A percentile compares a stretch with the other conserved stretches of the same genome.
Conservation (phyloP, 352 stramenopile genomes). For the Plasmopara muralis region DNA sequence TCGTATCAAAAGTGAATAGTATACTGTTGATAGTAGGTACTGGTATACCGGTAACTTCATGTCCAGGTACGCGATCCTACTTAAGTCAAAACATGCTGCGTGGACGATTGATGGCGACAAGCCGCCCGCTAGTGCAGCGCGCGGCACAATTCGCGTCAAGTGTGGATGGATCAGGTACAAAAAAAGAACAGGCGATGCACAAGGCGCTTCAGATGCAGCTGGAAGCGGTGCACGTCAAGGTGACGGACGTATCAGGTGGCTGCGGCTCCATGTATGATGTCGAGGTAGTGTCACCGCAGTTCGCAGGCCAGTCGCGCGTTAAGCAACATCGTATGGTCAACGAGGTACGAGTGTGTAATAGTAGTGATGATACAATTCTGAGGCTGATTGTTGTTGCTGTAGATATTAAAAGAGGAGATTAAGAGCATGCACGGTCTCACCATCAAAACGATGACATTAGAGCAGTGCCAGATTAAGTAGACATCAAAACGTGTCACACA, state of each 20-base stretch:
- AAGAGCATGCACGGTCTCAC: constrained; percentile 83
- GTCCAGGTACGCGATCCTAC: not conserved
- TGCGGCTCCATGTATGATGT: constrained; percentile 88
- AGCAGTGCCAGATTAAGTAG: constrained; percentile 68
- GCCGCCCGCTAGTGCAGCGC: constrained; percentile 10
- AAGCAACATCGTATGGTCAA: constrained; percentile 87
- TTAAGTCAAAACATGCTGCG: constrained; percentile 9
- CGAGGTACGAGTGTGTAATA: constrained; percentile 31
- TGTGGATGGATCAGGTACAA: constrained; percentile 16
- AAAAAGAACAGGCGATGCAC: constrained; percentile 72
- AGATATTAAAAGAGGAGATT: constrained; percentile 82
- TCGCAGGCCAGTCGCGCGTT: constrained; percentile 73
- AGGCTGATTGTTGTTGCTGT: constrained; percentile 2
- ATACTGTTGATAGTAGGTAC: not conserved
- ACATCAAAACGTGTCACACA: not conserved
- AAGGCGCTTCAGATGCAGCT: constrained; percentile 44
- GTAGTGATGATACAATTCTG: not conserved
- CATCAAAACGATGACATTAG: constrained; percentile 71
- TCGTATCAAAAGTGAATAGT: not conserved
- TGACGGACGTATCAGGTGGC: constrained; percentile 82
- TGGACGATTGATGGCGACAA: constrained; percentile 18
- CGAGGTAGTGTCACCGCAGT: constrained; percentile 74
- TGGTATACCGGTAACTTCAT: not conserved
- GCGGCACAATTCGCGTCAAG: constrained; percentile 16
- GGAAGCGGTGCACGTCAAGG: constrained; percentile 71